Evolutionary conservation across 495 filamentous ascomycete genomes (phyloP).

Genomic region (Copromyces sp.): DNA sequence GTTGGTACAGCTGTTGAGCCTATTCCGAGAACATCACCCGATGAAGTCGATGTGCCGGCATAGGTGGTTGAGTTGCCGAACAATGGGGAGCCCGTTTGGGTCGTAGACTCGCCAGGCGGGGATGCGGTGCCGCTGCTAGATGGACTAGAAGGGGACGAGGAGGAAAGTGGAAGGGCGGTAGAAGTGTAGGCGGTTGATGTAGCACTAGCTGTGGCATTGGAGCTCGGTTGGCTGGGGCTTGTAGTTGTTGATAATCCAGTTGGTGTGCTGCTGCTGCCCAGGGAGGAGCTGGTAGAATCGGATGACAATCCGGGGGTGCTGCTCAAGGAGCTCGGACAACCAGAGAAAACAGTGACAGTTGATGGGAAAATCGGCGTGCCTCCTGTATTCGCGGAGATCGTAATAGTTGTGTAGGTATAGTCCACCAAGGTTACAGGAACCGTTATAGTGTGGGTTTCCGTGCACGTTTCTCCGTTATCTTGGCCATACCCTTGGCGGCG

Average conservation of each 20-base stretch:
- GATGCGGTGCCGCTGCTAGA: neutral
- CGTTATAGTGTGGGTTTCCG: neutral
- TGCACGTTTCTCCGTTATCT: neutral
- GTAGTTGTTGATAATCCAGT: neutral
- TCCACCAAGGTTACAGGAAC: neutral
- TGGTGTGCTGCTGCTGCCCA: neutral
- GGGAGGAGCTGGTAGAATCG: neutral
- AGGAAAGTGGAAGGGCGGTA: neutral
- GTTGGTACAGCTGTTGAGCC: neutral
- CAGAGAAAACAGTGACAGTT: neutral
- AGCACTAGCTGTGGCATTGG: neutral
- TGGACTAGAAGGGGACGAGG: neutral
- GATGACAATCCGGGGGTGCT: neutral
- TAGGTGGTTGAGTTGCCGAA: neutral
- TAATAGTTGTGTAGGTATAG: neutral
- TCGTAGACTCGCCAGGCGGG: neutral
- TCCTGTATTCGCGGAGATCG: neutral
- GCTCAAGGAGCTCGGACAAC: neutral
- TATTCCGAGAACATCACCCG: neutral
- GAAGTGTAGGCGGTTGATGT: neutral
- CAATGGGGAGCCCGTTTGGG: neutral
- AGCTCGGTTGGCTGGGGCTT: neutral
- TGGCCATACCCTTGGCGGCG: neutral
- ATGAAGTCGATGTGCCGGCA: neutral
- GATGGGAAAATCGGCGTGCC: neutral